A percentile compares a stretch with the other conserved stretches of the same genome.
Evolutionary conservation across 163 green algal species (phyloP).

Genomic region (Scenedesmus sp.): DNA sequence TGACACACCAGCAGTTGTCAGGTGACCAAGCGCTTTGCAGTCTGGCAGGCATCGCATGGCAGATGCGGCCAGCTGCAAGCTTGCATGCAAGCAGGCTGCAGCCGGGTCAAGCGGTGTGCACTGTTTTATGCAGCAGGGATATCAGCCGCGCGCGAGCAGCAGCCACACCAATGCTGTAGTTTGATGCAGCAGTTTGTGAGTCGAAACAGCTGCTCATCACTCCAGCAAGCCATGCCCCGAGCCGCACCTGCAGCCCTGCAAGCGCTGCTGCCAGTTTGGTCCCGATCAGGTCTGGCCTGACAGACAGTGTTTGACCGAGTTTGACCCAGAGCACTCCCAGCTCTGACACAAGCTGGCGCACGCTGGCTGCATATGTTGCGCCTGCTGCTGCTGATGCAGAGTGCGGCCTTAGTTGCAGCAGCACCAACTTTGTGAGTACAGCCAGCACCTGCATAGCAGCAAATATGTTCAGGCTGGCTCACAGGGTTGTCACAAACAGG

Average conservation of each 20-base stretch:
- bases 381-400: background rate
- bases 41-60: constrained; percentile 43
- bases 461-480: background rate
- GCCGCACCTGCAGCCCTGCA: constrained; percentile 56
- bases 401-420: background rate
- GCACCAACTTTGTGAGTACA: background rate
- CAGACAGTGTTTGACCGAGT: constrained; percentile 67
- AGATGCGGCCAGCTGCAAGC: background rate
- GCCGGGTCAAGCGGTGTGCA: background rate
- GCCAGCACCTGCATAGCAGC: background rate
- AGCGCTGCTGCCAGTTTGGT: constrained; percentile 55
- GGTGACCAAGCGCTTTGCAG: background rate
- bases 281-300: constrained; percentile 64
- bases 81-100: background rate
- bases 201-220: constrained; percentile 22
- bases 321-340: constrained; percentile 70
- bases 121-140: background rate
- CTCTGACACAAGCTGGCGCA: constrained; percentile 29
- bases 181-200: background rate
- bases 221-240: background rate
- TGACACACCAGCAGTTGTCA: no score
- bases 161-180: background rate
- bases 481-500: background rate
- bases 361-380: background rate
- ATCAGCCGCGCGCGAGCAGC: no score